Base-by-base conservation (phyloP, 106 monocot species). In the Posidonia australis region DNA sequence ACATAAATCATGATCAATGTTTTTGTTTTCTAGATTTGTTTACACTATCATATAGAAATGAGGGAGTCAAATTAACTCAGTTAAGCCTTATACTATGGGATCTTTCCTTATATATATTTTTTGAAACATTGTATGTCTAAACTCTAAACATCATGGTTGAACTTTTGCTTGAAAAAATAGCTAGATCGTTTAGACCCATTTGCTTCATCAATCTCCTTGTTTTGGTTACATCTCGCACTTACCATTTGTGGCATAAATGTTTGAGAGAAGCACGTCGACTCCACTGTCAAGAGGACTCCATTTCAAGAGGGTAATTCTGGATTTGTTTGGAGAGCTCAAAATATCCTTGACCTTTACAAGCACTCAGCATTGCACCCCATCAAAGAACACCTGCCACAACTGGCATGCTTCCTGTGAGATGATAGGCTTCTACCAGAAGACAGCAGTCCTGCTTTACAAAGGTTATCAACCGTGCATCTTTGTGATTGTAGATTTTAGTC, bases 401-500 rank as follows among this genome's bases (percentile, higher is more conserved):
- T 30, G 82, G 82, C 86, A 86, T 86, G 47, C 51, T 0, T 69
- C 59, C 67, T 20, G 80, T 51, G 30, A 86, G 74, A 47, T 77
- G 68, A 62, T 70, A 63, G 28, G 87, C 80, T 64, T 87, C 83
- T 41, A 49, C 47, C 26, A 83, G n/a, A n/a, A n/a, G n/a, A n/a
- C n/a, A n/a, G 14, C 20, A 87, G 62, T 19, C 78, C 83, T 16
- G 83, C 87, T 64, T 80, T 77, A 19, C 83, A 49, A 17, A 87
- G 80, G 58, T 83, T 65, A 74, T 87, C 87, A 44, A 87, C 70
- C 78, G 80, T 80, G 69, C 87, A 83, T 13, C 83, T 28, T 57
- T 24, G 23, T 83, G 66, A 46, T 70, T 54, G 62, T 80, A 87
- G 16, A 64, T 20, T 67, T 62, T 46, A 23, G 51, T 74, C 82